phyloP scores from a whole-genome alignment of 129 eudicot species.

The Helianthus annuus region DNA sequence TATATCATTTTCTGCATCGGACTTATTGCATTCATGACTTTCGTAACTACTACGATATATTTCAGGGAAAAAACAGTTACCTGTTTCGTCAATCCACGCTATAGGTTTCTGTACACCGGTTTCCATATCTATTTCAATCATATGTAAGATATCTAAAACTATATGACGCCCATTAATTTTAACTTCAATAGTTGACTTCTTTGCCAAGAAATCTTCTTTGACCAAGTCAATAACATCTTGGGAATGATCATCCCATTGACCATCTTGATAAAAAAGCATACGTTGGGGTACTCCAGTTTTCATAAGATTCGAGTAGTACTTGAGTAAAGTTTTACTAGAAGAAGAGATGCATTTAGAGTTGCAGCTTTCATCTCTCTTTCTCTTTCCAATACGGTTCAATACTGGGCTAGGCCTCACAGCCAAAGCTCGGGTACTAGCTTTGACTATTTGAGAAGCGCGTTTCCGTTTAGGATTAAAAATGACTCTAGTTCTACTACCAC shows the following conservation, averaged over 20 bases:
- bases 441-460: constrained; percentile 32
- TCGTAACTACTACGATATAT: constrained; percentile 27
- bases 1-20: constrained; percentile 25
- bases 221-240: constrained; percentile 43
- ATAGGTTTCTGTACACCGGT: constrained; percentile 57
- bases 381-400: constrained; percentile 41
- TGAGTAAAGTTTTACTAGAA: constrained; percentile 32
- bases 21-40: constrained; percentile 32
- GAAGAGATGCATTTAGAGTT: constrained; percentile 27
- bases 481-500: constrained; percentile 28
- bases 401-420: constrained; percentile 19
- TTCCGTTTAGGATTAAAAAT: constrained; percentile 39
- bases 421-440: constrained; percentile 29
- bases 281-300: constrained; percentile 52
- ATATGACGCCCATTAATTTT: constrained; percentile 34
- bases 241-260: constrained; percentile 55
- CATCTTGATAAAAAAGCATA: constrained; percentile 49
- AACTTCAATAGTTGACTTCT: constrained; percentile 50
- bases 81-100: constrained; percentile 73
- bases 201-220: constrained; percentile 39
- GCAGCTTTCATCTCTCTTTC: constrained; percentile 51
- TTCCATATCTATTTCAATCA: constrained; percentile 53
- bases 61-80: constrained; percentile 62
- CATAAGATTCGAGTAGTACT: constrained; percentile 50
- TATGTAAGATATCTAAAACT: constrained; percentile 51